These are phyloP conservation scores for Lentinula raphanica DNA, from an alignment of 768 basidiomycete species.

Conservation along the genomic window DNA sequence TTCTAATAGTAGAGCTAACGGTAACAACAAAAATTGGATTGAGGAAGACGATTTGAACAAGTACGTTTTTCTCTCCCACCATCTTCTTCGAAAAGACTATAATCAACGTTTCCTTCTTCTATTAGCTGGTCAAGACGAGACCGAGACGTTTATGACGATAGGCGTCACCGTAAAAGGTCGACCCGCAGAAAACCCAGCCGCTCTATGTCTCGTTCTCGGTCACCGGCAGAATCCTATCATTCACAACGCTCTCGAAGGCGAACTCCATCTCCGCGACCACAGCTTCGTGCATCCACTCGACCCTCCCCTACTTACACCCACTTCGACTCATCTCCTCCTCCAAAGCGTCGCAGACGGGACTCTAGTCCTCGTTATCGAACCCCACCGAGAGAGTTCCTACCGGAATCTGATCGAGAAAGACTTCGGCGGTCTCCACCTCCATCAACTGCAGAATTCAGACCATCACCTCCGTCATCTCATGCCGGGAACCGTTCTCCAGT, in stretches of 20 bases:
- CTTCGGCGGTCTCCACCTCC: slow-evolving; percentile 25
- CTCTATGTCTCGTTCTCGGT: slow-evolving; percentile 54
- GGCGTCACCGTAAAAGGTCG: slow-evolving; percentile 27
- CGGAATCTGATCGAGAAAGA: slow-evolving; percentile 30
- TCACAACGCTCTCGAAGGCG: slow-evolving; percentile 64
- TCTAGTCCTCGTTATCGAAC: slow-evolving; percentile 45
- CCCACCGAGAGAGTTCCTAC: slow-evolving; percentile 27
- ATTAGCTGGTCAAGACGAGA: slow-evolving; percentile 68
- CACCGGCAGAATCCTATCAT: slow-evolving; percentile 60
- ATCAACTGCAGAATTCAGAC: slow-evolving; percentile 15
- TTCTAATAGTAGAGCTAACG: slow-evolving; percentile 21
- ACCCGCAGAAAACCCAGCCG: slow-evolving; percentile 42
- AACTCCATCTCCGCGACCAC: slow-evolving; percentile 51
- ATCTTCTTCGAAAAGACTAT: too few species aligned
- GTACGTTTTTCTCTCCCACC: slow-evolving; percentile 35
- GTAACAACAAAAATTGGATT: slow-evolving; percentile 37
- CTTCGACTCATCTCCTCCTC: slow-evolving; percentile 39
- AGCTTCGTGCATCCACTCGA: background rate
- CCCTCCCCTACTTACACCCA: background rate
- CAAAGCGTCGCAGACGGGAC: slow-evolving; percentile 49
- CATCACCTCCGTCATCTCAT: slow-evolving; percentile 18
- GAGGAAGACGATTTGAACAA: slow-evolving; percentile 72
- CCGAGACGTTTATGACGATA: slow-evolving; percentile 24
- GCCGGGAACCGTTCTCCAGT: slow-evolving; percentile 27
- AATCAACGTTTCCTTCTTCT: slow-evolving; percentile 8